Conservation (phyloP, 768 basidiomycete species). For the Exidia glandulosa region DNA sequence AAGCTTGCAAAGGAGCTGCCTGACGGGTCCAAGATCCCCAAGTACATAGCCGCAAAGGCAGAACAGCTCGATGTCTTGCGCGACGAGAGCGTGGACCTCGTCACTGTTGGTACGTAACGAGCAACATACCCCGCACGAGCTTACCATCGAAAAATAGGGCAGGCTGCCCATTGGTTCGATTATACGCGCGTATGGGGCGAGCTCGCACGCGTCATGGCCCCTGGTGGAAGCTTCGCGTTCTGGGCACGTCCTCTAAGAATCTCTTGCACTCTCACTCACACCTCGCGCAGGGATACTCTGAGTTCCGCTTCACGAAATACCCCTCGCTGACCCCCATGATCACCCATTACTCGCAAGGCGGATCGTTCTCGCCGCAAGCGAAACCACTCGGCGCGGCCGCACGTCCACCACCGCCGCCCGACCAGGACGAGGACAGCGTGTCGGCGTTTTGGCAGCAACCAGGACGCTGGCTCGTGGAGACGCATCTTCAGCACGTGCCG, state of each 20-base stretch:
- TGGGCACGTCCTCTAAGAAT: constrained; percentile 56
- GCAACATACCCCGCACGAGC: neutral
- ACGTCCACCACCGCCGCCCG: neutral
- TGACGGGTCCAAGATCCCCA: constrained; percentile 7
- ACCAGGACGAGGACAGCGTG: constrained; percentile 25
- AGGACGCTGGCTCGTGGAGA: constrained; percentile 64
- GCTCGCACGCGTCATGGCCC: constrained; percentile 46
- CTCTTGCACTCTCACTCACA: no score
- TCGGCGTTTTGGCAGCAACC: constrained; percentile 76
- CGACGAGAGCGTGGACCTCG: constrained; percentile 48
- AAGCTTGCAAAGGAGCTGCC: constrained; percentile 5
- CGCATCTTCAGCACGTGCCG: constrained; percentile 59
- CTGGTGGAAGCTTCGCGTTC: constrained; percentile 56
- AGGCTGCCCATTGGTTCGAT: constrained; percentile 77
- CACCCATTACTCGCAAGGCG: constrained; percentile 50
- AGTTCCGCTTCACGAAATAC: constrained; percentile 54
- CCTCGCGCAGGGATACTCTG: constrained; percentile 51
- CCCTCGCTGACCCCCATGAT: constrained; percentile 50
- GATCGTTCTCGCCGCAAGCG: neutral
- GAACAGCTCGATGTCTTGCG: constrained; percentile 44
- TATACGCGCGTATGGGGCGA: constrained; percentile 64
- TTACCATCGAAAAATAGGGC: constrained; percentile 33
- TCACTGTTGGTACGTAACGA: constrained; percentile 43
- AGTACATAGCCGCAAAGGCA: constrained; percentile 27
- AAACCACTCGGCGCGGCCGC: neutral